Base-by-base conservation (phyloP, 768 basidiomycete species). In the Sporobolomyces pararoseus region DNA sequence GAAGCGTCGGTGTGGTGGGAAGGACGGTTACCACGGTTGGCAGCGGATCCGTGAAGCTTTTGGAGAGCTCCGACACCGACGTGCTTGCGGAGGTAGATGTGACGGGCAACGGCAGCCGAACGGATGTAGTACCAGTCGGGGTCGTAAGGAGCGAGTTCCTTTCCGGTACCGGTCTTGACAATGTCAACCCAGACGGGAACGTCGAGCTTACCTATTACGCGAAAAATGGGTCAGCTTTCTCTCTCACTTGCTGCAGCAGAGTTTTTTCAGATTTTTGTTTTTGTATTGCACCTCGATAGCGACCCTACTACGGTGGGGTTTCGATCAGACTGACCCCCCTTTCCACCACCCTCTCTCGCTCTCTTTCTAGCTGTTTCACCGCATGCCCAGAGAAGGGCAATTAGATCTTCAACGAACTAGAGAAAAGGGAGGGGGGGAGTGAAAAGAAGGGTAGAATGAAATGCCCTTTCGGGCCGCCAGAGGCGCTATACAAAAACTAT, bases 71-170 rank as follows among this genome's bases (percentile, higher is more conserved):
- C 77, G 19, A 78, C 73, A 68, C 77, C 77, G 58, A 78, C 77
- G 73, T 76, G 75, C 73, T 78, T 78, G 75, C 95, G 91, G 80
- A 99, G 89, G 86, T 99, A 98, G 82, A 97, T 96, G 88, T 97
- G 95, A 79, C 95, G 89, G 82, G 95, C 95, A 27, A 75, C 66
- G n/a, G 66, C 52, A 6, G 66, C 74, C 82, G 95, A 90, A 78
- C 96, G 91, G 80, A 95, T 85, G 83, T 98, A 99, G 86, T 87
- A 99, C 96, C 96, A 99, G 82, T 99, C 96, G 50, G 91, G 90
- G 82, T 98, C 92, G 83, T 97, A 97, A 63, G 96, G 96, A 63
- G 94, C 95, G 70, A 96, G 90, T 83, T 99, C 96, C 82, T 98
- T 98, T 86, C 84, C 93, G 69, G 89, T 83, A 80, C 91, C 95